Evolutionary conservation across 495 filamentous ascomycete species (phyloP).

Genomic region (Neurospora sp.): DNA sequence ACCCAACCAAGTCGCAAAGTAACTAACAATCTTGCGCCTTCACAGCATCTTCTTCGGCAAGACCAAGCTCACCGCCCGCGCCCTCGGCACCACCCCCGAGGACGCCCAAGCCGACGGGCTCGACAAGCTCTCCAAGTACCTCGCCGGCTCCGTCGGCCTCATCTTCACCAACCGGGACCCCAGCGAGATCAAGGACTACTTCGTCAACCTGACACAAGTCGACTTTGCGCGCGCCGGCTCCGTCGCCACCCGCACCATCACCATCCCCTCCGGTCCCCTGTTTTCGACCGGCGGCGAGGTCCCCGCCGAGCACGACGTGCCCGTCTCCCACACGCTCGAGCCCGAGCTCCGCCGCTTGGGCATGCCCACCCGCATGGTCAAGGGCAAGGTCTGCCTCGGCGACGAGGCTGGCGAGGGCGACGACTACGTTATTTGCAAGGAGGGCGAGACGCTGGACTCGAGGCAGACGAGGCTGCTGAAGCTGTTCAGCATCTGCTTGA

Average conservation of each 20-base stretch:
- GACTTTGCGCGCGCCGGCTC: constrained; percentile 89
- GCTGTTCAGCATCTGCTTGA: constrained; percentile 78
- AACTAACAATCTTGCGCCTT: no score
- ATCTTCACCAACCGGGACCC: constrained; percentile 75
- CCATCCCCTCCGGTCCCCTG: constrained; percentile 67
- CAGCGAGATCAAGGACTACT: constrained; percentile 52
- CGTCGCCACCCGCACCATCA: constrained; percentile 59
- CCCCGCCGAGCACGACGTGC: constrained; percentile 68
- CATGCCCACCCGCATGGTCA: constrained; percentile 76
- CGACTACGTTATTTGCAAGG: constrained; percentile 62
- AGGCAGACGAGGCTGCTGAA: constrained; percentile 88
- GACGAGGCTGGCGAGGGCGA: constrained; percentile 42
- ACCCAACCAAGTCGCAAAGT: no score
- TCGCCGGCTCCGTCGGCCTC: constrained; percentile 76
- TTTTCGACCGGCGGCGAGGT: constrained; percentile 70
- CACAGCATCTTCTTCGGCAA: constrained; percentile 98
- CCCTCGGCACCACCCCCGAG: constrained; percentile 65
- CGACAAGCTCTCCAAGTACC: constrained; percentile 55
- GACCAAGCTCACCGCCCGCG: constrained; percentile 94
- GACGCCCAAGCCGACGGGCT: constrained; percentile 68
- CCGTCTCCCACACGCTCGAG: constrained; percentile 77
- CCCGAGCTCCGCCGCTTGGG: constrained; percentile 76
- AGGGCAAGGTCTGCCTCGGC: constrained; percentile 78
- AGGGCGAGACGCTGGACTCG: constrained; percentile 73
- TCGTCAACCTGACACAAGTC: constrained; percentile 52